Percentiles rank a stretch among this genome's conserved stretches.
These are phyloP conservation scores for Yamadazyma paraphyllophila DNA, from an alignment of 805 yeast species.

Conservation along the genomic window DNA sequence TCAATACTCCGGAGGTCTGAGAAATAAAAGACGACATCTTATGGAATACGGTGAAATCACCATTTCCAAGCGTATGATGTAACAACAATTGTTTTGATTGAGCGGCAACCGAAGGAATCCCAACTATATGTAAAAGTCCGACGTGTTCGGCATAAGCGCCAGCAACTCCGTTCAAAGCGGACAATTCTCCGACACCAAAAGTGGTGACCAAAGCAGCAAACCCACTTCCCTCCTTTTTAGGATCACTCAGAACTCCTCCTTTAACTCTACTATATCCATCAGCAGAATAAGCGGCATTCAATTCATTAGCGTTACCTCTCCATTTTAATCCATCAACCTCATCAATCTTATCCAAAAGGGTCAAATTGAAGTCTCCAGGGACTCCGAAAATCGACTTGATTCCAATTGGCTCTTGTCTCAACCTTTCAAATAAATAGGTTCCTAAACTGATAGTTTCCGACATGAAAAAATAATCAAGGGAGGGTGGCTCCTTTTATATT, in stretches of 20 bases:
- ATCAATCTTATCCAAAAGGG: conserved; percentile 68
- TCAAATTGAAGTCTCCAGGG: conserved; percentile 79
- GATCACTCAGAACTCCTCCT: conserved; percentile 33
- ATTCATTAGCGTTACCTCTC: conserved; percentile 90
- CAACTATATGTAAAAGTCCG: conserved; percentile 80
- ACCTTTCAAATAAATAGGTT: conserved; percentile 73
- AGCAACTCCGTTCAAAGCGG: conserved; percentile 82
- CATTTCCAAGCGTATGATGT: conserved; percentile 45
- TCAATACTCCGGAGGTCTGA: conserved; percentile 61
- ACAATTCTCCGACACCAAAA: conserved; percentile 87
- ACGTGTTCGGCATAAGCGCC: conserved; percentile 91
- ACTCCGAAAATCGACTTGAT: conserved; percentile 74
- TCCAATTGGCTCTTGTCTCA: conserved; percentile 56
- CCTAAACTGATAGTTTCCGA: conserved; percentile 58
- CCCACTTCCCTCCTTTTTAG: conserved; percentile 11
- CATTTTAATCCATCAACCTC: conserved; percentile 76
- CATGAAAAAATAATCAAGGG: neutral
- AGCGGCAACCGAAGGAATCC: conserved; percentile 76
- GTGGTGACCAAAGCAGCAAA: conserved; percentile 75
- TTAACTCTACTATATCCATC: conserved; percentile 86
- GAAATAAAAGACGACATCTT: conserved; percentile 68
- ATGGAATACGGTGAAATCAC: conserved; percentile 55
- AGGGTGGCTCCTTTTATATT: neutral
- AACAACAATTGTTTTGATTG: conserved; percentile 45
- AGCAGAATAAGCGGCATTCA: conserved; percentile 85